Conservation (phyloP, 2,329 filamentous ascomycete genomes). For the Elsinoe ampelina region DNA sequence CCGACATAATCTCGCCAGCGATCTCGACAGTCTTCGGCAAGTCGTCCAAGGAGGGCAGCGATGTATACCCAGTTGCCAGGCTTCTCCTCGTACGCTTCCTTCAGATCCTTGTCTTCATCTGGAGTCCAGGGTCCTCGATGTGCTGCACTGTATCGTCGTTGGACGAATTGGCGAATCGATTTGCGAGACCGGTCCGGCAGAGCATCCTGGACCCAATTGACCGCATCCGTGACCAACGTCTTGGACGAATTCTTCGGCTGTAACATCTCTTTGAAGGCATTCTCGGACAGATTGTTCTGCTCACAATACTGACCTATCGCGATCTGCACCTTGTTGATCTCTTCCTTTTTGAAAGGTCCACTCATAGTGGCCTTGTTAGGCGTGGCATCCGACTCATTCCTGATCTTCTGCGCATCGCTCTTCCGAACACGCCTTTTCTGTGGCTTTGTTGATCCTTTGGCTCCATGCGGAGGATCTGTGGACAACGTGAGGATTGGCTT, state of each 20-base stretch:
- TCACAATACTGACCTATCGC: neutral
- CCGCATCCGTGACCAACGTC: neutral
- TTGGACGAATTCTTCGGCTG: neutral
- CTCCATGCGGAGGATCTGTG: neutral
- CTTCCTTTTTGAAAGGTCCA: constrained; percentile 14
- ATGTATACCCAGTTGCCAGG: constrained; percentile 55
- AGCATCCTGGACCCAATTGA: neutral
- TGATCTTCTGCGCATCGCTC: neutral
- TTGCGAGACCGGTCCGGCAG: constrained; percentile 15
- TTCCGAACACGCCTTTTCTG: neutral
- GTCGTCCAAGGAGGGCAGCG: constrained; percentile 52
- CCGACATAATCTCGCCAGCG: constrained; percentile 60
- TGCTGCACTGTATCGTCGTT: constrained; percentile 56
- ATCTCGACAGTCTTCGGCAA: constrained; percentile 57
- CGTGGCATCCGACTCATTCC: neutral
- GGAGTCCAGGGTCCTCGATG: constrained; percentile 50
- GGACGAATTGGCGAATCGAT: constrained; percentile 37
- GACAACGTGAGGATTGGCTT: neutral
- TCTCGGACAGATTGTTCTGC: neutral
- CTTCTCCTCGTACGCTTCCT: constrained; percentile 37
- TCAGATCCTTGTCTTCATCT: constrained; percentile 50
- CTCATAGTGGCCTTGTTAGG: neutral
- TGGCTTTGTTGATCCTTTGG: neutral
- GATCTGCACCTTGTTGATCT: constrained; percentile 11
- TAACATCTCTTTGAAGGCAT: constrained; percentile 12